These are phyloP conservation scores for Yarrowia sp. DNA, from an alignment of 805 yeast species.

Conservation along the genomic window DNA sequence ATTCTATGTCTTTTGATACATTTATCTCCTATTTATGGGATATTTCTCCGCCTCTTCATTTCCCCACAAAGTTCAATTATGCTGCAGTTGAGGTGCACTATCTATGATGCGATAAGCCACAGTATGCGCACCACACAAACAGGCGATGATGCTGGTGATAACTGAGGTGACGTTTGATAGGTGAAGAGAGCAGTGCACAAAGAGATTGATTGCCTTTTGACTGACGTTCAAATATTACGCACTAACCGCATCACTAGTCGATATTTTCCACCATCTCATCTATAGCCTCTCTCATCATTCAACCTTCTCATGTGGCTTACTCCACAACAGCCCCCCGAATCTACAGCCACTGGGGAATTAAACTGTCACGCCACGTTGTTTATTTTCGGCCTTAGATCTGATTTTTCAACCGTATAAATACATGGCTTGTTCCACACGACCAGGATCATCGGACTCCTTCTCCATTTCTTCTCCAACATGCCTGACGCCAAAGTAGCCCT, in stretches of 20 bases:
- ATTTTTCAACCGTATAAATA: neutral
- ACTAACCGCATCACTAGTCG: too few species aligned
- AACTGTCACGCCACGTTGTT: constrained; percentile 30
- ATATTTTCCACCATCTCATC: neutral
- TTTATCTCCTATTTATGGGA: neutral
- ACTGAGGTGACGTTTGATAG: neutral
- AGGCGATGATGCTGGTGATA: neutral
- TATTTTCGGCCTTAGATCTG: neutral
- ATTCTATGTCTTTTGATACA: too few species aligned
- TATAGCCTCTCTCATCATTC: neutral
- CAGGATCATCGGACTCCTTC: neutral
- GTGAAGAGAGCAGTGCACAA: too few species aligned
- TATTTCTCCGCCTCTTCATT: neutral
- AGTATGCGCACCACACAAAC: constrained; percentile 21
- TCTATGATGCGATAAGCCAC: constrained; percentile 37
- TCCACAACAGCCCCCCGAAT: constrained; percentile 17
- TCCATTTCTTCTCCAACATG: neutral
- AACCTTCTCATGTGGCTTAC: constrained; percentile 19
- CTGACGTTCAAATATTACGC: too few species aligned
- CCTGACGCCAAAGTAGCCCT: constrained; percentile 26
- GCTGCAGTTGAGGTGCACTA: constrained; percentile 6
- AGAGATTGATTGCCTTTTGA: too few species aligned
- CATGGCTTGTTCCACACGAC: neutral
- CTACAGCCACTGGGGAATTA: constrained; percentile 8
- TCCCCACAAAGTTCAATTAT: constrained; percentile 16